Evolutionary conservation across 306 rosid genomes (phyloP).

Genomic region (Hippophae gyantsensis): DNA sequence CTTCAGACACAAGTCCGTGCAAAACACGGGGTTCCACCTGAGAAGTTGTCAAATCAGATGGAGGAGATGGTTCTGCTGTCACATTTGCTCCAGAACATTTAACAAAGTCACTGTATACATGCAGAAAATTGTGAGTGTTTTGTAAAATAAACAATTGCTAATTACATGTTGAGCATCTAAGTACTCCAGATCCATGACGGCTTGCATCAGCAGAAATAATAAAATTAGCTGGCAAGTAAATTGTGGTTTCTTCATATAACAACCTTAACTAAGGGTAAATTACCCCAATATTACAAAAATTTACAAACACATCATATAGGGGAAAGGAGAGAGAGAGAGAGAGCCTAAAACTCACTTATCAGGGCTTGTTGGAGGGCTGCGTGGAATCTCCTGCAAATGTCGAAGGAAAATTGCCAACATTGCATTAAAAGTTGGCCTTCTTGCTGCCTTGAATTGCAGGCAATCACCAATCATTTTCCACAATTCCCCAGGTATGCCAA

Average conservation of each 20-base stretch:
- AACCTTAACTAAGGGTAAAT: too few relatives aligned
- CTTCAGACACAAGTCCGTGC: conserved; percentile 82
- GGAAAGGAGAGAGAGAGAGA: conserved; percentile 14
- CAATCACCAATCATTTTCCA: conserved; percentile 99
- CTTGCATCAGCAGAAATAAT: conserved; percentile 2
- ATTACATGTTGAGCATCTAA: conserved; percentile 8
- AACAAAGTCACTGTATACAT: conserved; percentile 49
- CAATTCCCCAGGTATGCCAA: conserved; percentile 92
- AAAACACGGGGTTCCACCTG: conserved; percentile 50
- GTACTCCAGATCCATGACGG: conserved; percentile 15
- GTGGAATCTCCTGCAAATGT: conserved; percentile 92
- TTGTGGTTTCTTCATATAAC: too few relatives aligned
- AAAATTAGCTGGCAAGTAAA: too few relatives aligned
- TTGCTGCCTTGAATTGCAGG: conserved; percentile 83
- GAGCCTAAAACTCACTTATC: conserved; percentile 59
- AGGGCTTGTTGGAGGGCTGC: conserved; percentile 89
- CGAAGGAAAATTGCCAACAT: conserved; percentile 90
- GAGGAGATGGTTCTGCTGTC: conserved; percentile 41
- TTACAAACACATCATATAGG: background rate
- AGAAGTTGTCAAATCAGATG: conserved; percentile 47
- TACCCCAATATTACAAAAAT: too few relatives aligned
- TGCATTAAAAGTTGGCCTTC: conserved; percentile 79
- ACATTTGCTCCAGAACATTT: conserved; percentile 54
- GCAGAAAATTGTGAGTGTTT: conserved; percentile 20
- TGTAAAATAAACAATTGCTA: conserved; percentile 11